Evolutionary conservation across 257 asterid genomes (phyloP).

Genomic region (Penstemon newberryi): DNA sequence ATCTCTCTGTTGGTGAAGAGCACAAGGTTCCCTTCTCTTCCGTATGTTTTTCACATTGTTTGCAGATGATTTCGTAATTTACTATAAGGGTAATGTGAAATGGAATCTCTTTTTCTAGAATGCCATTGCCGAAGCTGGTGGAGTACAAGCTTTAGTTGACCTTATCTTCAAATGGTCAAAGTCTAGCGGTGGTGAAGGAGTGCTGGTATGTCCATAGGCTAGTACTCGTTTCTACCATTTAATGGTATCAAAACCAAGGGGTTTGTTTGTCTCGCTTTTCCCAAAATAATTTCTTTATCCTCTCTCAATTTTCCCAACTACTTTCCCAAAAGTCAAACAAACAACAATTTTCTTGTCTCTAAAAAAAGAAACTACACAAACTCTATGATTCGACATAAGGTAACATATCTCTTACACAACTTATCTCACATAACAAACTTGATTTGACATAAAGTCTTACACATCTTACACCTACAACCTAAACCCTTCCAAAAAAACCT

Average conservation of each 20-base stretch:
- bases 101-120: conserved; percentile 42
- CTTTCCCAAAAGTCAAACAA: too few species aligned
- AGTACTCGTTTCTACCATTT: conserved; percentile 2
- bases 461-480: too few species aligned
- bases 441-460: too few species aligned
- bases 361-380: too few species aligned
- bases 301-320: too few species aligned
- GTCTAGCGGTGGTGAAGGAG: conserved; percentile 69
- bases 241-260: conserved; percentile 3
- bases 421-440: too few species aligned
- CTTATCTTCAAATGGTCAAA: conserved; percentile 81
- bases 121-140: conserved; percentile 87
- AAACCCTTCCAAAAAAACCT: too few species aligned
- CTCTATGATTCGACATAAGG: too few species aligned
- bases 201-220: conserved; percentile 54
- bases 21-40: conserved; percentile 60
- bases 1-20: conserved; percentile 84
- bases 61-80: conserved; percentile 14
- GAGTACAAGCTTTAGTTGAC: conserved; percentile 78
- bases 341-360: too few species aligned
- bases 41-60: conserved; percentile 1
- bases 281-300: too few species aligned
- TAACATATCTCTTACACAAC: too few species aligned
- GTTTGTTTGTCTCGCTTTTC: background rate
- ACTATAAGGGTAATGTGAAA: background rate